Evolutionary conservation across 2,329 filamentous ascomycete genomes (phyloP).

Genomic region (Hysterium pulicare): DNA sequence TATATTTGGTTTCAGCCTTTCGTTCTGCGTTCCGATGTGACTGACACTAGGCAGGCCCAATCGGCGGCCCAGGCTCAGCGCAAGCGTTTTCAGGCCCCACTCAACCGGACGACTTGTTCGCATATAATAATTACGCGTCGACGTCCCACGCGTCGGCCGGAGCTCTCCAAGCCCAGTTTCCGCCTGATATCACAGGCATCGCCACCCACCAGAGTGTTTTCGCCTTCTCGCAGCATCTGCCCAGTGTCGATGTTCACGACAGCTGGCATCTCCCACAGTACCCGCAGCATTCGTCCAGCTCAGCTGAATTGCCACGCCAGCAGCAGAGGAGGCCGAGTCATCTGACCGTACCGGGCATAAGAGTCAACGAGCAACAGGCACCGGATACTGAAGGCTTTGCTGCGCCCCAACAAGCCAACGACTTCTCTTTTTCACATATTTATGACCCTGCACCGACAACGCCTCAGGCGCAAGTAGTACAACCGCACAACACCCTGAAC

Average conservation of each 20-base stretch:
- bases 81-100: constrained; percentile 16
- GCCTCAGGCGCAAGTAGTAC: constrained; percentile 26
- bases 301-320: constrained; percentile 2
- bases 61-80: constrained; percentile 2
- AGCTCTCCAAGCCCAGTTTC: constrained; percentile 13
- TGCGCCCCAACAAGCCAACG: constrained; percentile 30
- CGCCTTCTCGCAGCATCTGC: constrained; percentile 13
- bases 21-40: not conserved
- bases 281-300: constrained; percentile 1
- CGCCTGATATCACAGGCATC: constrained; percentile 26
- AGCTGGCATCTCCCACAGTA: constrained; percentile 17
- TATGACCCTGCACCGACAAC: constrained; percentile 20
- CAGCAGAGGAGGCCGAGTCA: constrained; percentile 20
- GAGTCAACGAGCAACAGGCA: constrained; percentile 23
- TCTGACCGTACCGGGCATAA: constrained; percentile 29
- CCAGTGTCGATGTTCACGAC: not conserved
- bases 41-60: constrained; percentile 12
- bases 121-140: constrained; percentile 13
- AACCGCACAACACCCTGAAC: constrained; percentile 14
- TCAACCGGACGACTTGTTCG: constrained; percentile 3
- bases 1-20: constrained; percentile 12
- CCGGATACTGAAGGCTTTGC: constrained; percentile 22
- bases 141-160: constrained; percentile 13
- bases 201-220: constrained; percentile 19
- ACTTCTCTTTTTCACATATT: constrained; percentile 23